Conservation (phyloP, 495 filamentous ascomycete species). For the Sordaria brevicollis region DNA sequence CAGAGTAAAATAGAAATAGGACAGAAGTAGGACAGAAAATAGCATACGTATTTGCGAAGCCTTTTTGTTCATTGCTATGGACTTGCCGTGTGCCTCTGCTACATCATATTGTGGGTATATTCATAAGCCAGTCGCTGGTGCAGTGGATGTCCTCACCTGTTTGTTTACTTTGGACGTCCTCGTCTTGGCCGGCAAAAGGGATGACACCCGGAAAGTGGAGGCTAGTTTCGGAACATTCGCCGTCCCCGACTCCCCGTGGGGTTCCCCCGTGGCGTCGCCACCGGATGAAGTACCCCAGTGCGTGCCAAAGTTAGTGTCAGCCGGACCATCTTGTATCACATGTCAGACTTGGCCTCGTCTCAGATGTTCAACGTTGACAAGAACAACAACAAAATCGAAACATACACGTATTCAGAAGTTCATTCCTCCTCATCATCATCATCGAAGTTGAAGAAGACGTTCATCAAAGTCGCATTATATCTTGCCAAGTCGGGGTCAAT, state of each 20-base stretch:
- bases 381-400: too few species aligned
- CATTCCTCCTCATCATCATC: too few species aligned
- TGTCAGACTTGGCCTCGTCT: not conserved
- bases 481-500: not conserved
- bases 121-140: not conserved
- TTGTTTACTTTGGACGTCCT: not conserved
- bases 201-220: not conserved
- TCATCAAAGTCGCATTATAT: not conserved
- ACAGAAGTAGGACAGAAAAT: too few species aligned
- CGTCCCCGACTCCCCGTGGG: not conserved
- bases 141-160: not conserved
- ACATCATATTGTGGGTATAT: not conserved
- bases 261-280: not conserved
- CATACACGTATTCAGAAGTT: too few species aligned
- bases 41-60: too few species aligned
- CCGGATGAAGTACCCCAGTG: not conserved
- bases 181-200: not conserved
- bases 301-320: not conserved
- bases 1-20: too few species aligned
- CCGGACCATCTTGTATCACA: not conserved
- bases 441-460: not conserved
- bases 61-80: too few species aligned
- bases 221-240: not conserved
- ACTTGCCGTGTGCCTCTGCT: too few species aligned
- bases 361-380: not conserved